Base-by-base conservation (phyloP, 176 grass and related monocot genomes). In the Pontederia crassipes region DNA sequence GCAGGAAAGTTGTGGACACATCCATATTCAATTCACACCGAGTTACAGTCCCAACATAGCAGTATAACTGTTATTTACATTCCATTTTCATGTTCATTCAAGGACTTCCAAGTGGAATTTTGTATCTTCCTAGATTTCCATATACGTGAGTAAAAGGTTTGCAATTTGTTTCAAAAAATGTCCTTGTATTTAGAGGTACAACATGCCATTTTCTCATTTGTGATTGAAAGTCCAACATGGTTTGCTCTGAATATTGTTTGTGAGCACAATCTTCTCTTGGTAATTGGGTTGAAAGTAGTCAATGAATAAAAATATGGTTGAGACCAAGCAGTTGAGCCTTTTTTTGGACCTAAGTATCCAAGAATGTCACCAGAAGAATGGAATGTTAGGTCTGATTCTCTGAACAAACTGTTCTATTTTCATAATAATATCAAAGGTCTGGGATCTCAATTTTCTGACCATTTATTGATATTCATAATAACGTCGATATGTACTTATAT, bases 1-100 rank as follows among this genome's bases (percentile, higher is more conserved):
- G 18, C 87, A 92, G 82, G 81, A 92, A 75, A 88, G 59, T 71
- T 73, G 88, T 11, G 65, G 48, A 77, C 87, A 87, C 59, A 77
- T 88, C 58, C 57, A 24, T 65, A 87, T 76, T 50, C 84, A 81
- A 67, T 97, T 91, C 80, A 97, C 87, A 53, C 84, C 91, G 55
- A 97, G 83, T 88, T 12, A 47, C 13, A 64, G 67, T 20, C 65
- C 28, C 73, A 9, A 11, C 16, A 54, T 50, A n/a, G 53, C 17
- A 12, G 26, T 46, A 46, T 35, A 28, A 46, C 46, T 35, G 2
- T 20, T 24, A 10, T 46, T 64, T 49, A 64, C 40, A 56, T 45
- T 17, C 35, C 40, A 40, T 40, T 40, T 40, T 40, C 32, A 56
- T 54, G 17, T 57, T 59, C 10, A 54, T 17, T 72, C 51, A 54